Evolutionary conservation across 306 rosid genomes (phyloP).

Genomic region (Parietaria judaica): DNA sequence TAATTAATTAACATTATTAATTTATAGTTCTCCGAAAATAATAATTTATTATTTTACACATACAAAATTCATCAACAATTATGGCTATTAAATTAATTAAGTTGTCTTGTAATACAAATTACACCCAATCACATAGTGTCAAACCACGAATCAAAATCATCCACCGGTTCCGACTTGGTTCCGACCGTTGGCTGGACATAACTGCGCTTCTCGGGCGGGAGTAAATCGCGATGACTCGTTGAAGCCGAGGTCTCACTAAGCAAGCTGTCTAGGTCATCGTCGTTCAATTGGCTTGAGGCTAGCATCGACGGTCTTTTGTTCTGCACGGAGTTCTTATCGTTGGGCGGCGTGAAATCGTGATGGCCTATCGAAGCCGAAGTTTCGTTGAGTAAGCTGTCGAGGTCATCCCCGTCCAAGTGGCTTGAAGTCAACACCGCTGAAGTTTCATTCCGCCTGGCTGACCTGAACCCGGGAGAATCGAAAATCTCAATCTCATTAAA

Average conservation of each 20-base stretch:
- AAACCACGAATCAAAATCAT: slow-evolving; percentile 13
- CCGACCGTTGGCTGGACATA: slow-evolving; percentile 28
- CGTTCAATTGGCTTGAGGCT: no score
- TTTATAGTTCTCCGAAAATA: no score
- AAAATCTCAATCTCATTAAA: slow-evolving; percentile 32
- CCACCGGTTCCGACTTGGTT: slow-evolving; percentile 17
- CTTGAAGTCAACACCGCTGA: slow-evolving; percentile 21
- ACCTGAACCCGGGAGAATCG: slow-evolving; percentile 18
- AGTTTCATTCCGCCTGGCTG: slow-evolving; percentile 27
- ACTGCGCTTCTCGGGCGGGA: slow-evolving; percentile 22
- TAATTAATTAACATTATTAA: no score
- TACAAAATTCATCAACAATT: no score
- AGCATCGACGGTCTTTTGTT: no score
- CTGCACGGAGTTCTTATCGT: neutral
- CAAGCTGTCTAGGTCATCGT: slow-evolving; percentile 61
- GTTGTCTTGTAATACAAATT: no score
- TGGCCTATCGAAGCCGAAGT: slow-evolving; percentile 38
- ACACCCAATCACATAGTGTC: slow-evolving; percentile 2
- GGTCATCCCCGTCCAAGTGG: slow-evolving; percentile 46
- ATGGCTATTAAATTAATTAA: no score
- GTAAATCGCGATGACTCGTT: slow-evolving; percentile 18
- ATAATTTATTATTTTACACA: no score
- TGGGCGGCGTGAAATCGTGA: slow-evolving; percentile 11
- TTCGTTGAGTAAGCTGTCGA: slow-evolving; percentile 60
- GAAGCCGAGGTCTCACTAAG: slow-evolving; percentile 49